Evolutionary conservation across 1,284 basidiomycete species (phyloP).

Genomic region (Coniferiporia weirii): DNA sequence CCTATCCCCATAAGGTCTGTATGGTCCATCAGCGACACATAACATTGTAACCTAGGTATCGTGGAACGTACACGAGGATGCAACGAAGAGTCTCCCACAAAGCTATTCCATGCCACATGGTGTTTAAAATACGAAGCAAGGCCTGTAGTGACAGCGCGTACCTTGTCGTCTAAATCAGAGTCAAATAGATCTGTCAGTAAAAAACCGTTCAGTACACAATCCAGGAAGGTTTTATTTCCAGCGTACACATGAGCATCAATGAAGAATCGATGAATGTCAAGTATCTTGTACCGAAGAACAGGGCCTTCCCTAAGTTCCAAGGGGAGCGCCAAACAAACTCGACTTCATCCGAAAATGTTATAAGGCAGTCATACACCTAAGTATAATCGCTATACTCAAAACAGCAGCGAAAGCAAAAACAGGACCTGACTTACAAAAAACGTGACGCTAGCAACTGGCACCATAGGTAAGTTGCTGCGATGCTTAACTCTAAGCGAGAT

Average conservation of each 20-base stretch:
- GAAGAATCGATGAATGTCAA: constrained; percentile 6
- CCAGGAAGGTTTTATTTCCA: background rate
- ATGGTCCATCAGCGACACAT: too few species aligned
- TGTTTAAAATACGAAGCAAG: background rate
- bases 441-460: background rate
- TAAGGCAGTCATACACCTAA: background rate
- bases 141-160: background rate
- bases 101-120: background rate
- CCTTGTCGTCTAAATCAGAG: background rate
- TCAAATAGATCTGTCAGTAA: constrained; percentile 28
- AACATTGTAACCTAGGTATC: background rate
- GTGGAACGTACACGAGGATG: background rate
- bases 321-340: constrained; percentile 9
- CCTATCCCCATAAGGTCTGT: background rate
- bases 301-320: constrained; percentile 6
- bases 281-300: constrained; percentile 14
- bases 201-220: constrained; percentile 49
- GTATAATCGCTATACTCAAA: background rate
- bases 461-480: background rate
- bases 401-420: background rate
- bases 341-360: background rate
- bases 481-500: background rate
- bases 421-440: background rate
- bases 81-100: background rate
- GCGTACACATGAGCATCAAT: constrained; percentile 9